Evolutionary conservation across 345 rosid species (phyloP).

Genomic region (Populus davidiana): DNA sequence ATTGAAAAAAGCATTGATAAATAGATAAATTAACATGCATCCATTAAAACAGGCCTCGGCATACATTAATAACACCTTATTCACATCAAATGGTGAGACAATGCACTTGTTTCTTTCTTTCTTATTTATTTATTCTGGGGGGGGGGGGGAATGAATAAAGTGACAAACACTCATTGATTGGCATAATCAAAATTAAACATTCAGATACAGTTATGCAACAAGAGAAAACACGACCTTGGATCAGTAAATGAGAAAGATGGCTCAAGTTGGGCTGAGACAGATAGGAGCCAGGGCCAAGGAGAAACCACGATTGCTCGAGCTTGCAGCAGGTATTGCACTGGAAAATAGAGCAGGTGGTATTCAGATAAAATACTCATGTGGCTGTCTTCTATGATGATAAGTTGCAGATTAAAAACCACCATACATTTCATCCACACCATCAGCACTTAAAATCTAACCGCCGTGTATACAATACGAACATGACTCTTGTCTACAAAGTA

Average conservation of each 20-base stretch:
- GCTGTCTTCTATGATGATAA: neutral
- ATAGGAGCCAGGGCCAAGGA: neutral
- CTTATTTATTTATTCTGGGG: too few relatives aligned
- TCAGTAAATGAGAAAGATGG: neutral
- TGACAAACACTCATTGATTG: neutral
- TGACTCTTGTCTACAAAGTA: neutral
- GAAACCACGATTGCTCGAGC: neutral
- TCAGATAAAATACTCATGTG: neutral
- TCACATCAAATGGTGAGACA: neutral
- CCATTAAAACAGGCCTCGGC: too few relatives aligned
- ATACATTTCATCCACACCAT: neutral
- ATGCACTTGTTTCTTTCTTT: neutral
- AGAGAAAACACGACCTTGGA: neutral
- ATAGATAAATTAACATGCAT: too few relatives aligned
- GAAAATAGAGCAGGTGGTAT: neutral
- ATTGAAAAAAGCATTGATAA: neutral
- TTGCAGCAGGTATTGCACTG: neutral
- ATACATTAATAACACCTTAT: neutral
- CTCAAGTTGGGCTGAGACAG: neutral
- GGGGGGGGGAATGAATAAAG: neutral
- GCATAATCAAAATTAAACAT: neutral
- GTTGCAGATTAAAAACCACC: neutral
- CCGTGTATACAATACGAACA: neutral
- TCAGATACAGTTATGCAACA: neutral
- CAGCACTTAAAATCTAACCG: neutral